phyloP scores from a whole-genome alignment of 2,329 filamentous ascomycete genomes.

The Plectosphaerella sp. region DNA sequence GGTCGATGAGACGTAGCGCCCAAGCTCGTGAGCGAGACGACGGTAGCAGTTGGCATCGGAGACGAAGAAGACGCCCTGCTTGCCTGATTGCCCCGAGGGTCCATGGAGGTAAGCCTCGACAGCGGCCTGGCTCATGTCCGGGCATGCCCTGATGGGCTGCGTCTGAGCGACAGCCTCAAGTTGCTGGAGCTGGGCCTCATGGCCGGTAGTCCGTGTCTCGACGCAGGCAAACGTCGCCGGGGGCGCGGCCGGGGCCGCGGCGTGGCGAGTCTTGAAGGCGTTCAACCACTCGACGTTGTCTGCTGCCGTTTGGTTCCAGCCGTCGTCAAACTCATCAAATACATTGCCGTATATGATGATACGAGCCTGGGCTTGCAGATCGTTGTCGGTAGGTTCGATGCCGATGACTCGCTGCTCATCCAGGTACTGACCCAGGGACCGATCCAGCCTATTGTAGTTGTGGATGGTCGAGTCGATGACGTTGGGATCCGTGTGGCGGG shows the following conservation, averaged over 20 bases:
- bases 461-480: slow-evolving; percentile 57
- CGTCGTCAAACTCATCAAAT: slow-evolving; percentile 47
- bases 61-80: slow-evolving; percentile 39
- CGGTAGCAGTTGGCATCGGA: slow-evolving; percentile 60
- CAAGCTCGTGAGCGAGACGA: slow-evolving; percentile 48
- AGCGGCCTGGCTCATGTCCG: no score
- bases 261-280: slow-evolving; percentile 46
- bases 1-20: slow-evolving; percentile 44
- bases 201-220: slow-evolving; percentile 2
- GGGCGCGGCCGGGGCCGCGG: background rate
- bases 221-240: background rate
- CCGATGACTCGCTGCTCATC: slow-evolving; percentile 38
- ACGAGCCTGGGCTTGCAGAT: slow-evolving; percentile 52
- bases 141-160: background rate
- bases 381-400: slow-evolving; percentile 45
- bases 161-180: background rate
- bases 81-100: background rate
- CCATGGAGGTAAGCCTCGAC: no score
- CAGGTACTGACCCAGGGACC: slow-evolving; percentile 51
- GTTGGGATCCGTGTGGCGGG: slow-evolving; percentile 47
- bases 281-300: slow-evolving; percentile 51
- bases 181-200: slow-evolving; percentile 1
- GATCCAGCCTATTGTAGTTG: slow-evolving; percentile 52
- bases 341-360: slow-evolving; percentile 47
- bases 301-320: slow-evolving; percentile 60